Conservation (phyloP, 225 moss, liverwort and hornwort species). For the Physcomitrium patens region DNA sequence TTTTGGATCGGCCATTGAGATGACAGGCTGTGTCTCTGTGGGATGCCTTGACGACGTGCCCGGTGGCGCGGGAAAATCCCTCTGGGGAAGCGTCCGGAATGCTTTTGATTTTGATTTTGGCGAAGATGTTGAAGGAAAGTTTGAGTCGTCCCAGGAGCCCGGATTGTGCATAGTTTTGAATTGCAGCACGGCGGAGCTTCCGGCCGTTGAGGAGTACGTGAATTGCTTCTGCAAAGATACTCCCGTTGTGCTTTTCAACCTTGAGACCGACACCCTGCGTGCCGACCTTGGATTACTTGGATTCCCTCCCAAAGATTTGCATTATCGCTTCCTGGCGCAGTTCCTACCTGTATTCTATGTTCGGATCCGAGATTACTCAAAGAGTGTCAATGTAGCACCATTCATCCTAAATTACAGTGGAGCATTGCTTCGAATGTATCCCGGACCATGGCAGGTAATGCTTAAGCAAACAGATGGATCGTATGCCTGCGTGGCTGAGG, state of each 20-base stretch:
- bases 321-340: constrained; percentile 84
- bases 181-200: constrained; percentile 89
- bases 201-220: constrained; percentile 81
- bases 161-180: constrained; percentile 72
- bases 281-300: constrained; percentile 94
- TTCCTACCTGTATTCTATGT: constrained; percentile 95
- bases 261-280: constrained; percentile 90
- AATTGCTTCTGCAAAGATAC: constrained; percentile 56
- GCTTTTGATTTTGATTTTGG: constrained; percentile 94
- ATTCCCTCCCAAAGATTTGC: constrained; percentile 90
- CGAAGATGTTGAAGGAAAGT: constrained; percentile 77
- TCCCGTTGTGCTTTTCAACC: constrained; percentile 81
- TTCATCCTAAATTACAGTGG: constrained; percentile 96
- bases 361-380: constrained; percentile 91
- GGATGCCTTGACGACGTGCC: constrained; percentile 89
- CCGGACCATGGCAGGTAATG: constrained; percentile 99
- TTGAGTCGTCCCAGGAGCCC: constrained; percentile 53
- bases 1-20: constrained; percentile 80
- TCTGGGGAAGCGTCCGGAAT: constrained; percentile 67
- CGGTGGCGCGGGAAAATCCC: constrained; percentile 61
- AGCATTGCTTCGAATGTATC: constrained; percentile 90
- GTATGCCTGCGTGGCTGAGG: constrained; percentile 87
- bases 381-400: constrained; percentile 89
- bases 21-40: constrained; percentile 71
- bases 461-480: constrained; percentile 89